Base-by-base conservation (phyloP, 2,329 filamentous ascomycete genomes). In the Diaporthe sp. region DNA sequence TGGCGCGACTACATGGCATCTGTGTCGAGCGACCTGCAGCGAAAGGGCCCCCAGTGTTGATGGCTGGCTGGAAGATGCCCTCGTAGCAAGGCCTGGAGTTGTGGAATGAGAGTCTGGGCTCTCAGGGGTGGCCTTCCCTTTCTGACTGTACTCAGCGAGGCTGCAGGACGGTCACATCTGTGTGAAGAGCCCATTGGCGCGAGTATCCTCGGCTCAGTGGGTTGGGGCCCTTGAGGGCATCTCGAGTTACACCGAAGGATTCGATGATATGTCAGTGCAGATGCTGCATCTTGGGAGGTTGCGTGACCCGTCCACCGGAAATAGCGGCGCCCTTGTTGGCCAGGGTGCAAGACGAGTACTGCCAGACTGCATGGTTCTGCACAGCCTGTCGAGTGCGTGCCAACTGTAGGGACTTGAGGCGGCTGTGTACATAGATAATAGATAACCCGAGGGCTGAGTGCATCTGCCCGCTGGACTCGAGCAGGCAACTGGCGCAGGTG, bases 181-280 rank as follows among this genome's bases (percentile, higher is more conserved):
- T 65, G 60, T 31, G 31, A 25, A 61, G n/a, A 39, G 57, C 63
- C 57, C 42, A 74, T 67, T 76, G 75, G 75, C 42, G 72, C 34
- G 47, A 42, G 47, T 31, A 20, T 34, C 37, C 55, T 49, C 68
- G 28, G 68, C 31, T 47, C 55, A 67, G 68, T 42, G 44, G 39
- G 55, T 34, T 63, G 34, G 47, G 63, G 37, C 53, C 22, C 44
- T 58, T 60, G 51, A 72, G 51, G 53, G 53, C 61, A 61, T 55
- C 67, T 76, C 55, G 63, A 31, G 73, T 76, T 70, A 76, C 75
- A 76, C 73, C 22, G 49, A 70, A 72, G 75, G 72, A 76, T 76
- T 47, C 60, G 57, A 74, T 76, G 75, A 71, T 63, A 55, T 72
- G 72, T 60, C 71, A 70, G 71, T 71, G 72, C 53, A 72, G 53